Percentiles rank a stretch among this genome's conserved stretches.
These are phyloP conservation scores for Sporothrix globosa DNA, from an alignment of 2,329 filamentous ascomycete genomes.

Conservation along the genomic window DNA sequence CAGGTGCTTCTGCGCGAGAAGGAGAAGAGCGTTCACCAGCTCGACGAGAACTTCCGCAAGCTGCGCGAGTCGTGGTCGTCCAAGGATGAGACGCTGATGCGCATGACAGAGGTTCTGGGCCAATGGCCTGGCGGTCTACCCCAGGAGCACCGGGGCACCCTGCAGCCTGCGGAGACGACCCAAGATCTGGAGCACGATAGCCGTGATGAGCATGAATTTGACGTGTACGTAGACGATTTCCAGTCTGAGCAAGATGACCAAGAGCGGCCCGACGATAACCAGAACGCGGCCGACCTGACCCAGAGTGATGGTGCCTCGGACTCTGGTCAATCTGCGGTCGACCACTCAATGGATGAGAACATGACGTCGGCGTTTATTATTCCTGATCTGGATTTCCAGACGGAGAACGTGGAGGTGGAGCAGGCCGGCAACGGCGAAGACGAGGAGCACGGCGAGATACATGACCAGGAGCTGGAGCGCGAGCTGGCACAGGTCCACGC, in stretches of 20 bases:
- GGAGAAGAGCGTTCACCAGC: conserved; percentile 36
- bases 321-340: conserved; percentile 28
- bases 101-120: conserved; percentile 33
- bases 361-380: conserved; percentile 39
- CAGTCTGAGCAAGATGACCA: conserved; percentile 21
- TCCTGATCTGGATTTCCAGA: conserved; percentile 36
- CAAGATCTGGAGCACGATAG: not conserved
- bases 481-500: conserved; percentile 26
- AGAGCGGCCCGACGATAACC: not conserved
- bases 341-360: conserved; percentile 36
- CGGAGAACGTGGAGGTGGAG: conserved; percentile 22
- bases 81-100: conserved; percentile 36
- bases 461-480: conserved; percentile 17
- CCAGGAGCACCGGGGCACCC: conserved; percentile 19
- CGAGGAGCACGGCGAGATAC: not conserved
- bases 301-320: conserved; percentile 26
- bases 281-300: not conserved
- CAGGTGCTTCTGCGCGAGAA: conserved; percentile 33
- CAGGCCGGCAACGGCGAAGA: conserved; percentile 14
- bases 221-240: conserved; percentile 27
- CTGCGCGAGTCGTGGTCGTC: conserved; percentile 36
- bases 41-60: conserved; percentile 36
- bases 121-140: conserved; percentile 30
- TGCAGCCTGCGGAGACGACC: conserved; percentile 24
- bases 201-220: conserved; percentile 25